Base-by-base conservation (phyloP, 2,329 filamentous ascomycete species). In the Paramyrothecium roridum region DNA sequence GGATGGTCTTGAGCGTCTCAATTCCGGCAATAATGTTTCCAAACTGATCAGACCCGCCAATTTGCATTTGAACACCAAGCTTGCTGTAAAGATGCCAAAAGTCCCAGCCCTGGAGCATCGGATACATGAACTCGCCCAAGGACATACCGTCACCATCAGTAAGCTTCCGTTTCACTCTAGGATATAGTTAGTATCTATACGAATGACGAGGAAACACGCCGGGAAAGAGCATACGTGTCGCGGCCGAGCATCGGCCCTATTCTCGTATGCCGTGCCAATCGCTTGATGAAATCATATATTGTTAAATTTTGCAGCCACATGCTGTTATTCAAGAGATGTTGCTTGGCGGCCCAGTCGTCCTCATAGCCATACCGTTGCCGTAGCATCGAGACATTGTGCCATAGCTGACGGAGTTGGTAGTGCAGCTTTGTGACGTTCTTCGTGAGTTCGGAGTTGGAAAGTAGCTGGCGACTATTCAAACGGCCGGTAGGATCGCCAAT, bases 31-130 rank as follows among this genome's bases (percentile, higher is more conserved):
- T 83, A 61, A 99, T 98, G 73, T 99, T 99, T 59, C 95, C 95
- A 69, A 88, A 98, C 74, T 99, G 95, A 69, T 99, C 95, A 8
- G 92, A 92, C 43, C 95, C 95, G 56, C 95, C 95, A 52, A 99
- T 90, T 73, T 99, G 92, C 69, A 98, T 83, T 67, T 93, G 88
- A 11, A 92, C 80, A 50, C 82, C 82, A 22, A 80, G 79, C 49
- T 83, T 80, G 58, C 64, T 70, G 73, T 90, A 96, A 75, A 98
- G 82, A 63, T 90, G 81, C 90, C 91, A 98, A 84, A 93, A 99
- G 70, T 99, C 95, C 89, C 93, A 98, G 21, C 89, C 92, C 70
- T 99, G 95, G 65, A 98, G 84, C 17, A 99, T 75, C 1, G 96
- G 95, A 67, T 99, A 99, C 46, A 86, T 83, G 71, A 99, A 96